These are phyloP conservation scores for Sugiyamaella neomexicana DNA, from an alignment of 1,139 yeast species.

Conservation along the genomic window DNA sequence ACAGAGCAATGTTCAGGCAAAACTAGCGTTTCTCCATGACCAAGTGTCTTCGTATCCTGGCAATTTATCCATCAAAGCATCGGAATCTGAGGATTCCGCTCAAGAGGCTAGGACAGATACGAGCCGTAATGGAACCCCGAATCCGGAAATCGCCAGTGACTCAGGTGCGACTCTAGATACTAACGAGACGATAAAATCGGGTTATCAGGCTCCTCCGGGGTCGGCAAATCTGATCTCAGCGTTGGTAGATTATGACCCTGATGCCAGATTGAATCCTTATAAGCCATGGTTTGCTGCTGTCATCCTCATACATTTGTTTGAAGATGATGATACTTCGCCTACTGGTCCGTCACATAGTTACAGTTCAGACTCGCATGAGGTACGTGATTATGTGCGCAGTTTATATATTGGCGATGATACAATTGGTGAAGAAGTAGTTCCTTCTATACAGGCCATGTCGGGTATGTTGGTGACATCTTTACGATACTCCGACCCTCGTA, in stretches of 20 bases:
- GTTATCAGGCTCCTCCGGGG: constrained; percentile 2
- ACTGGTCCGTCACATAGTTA: background rate
- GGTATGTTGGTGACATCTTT: constrained; percentile 72
- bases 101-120: constrained; percentile 11
- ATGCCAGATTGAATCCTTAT: constrained; percentile 77
- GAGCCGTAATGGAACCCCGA: constrained; percentile 12
- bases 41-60: constrained; percentile 54
- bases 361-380: constrained; percentile 39
- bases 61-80: constrained; percentile 1
- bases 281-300: constrained; percentile 82
- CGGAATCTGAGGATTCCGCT: constrained; percentile 9
- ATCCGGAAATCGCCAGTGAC: constrained; percentile 5
- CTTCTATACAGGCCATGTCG: constrained; percentile 76
- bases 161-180: background rate
- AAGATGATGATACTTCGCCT: constrained; percentile 40
- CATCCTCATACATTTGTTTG: constrained; percentile 62
- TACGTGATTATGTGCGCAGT: constrained; percentile 51
- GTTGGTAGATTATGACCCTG: constrained; percentile 76
- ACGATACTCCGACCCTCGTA: constrained; percentile 66
- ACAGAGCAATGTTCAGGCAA: constrained; percentile 62
- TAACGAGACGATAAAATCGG: background rate
- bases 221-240: constrained; percentile 60
- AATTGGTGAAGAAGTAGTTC: constrained; percentile 69
- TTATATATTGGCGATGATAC: constrained; percentile 66
- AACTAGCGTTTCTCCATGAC: constrained; percentile 57